These are phyloP conservation scores for Globisporangium middletonii DNA, from an alignment of 352 stramenopile species.

Conservation along the genomic window DNA sequence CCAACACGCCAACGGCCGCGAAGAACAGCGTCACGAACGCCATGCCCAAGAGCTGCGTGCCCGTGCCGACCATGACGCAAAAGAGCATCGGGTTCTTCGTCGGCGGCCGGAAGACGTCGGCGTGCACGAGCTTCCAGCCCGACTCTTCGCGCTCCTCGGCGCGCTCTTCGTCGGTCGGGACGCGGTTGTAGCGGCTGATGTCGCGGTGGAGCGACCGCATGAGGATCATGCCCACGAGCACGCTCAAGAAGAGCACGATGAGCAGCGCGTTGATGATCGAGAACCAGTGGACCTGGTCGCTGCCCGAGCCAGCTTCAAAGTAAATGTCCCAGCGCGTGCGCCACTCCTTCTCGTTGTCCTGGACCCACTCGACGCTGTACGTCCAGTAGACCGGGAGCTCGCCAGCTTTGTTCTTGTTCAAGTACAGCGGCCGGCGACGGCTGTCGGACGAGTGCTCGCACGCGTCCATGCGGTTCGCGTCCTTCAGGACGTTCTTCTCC, in stretches of 20 bases:
- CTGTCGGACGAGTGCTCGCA: conserved; percentile 73
- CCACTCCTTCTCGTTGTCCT: conserved; percentile 95
- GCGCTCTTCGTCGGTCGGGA: conserved; percentile 94
- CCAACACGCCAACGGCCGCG: conserved; percentile 94
- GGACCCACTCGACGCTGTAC: conserved; percentile 98
- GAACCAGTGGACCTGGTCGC: conserved; percentile 99
- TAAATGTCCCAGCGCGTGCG: conserved; percentile 99
- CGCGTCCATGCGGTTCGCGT: conserved; percentile 61
- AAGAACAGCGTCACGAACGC: conserved; percentile 96
- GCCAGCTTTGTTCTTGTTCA: conserved; percentile 78
- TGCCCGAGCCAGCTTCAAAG: conserved; percentile 87
- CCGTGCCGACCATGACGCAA: conserved; percentile 95
- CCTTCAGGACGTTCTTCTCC: conserved; percentile 59
- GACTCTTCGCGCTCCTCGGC: conserved; percentile 97
- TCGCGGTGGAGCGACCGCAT: conserved; percentile 97
- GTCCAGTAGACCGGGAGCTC: conserved; percentile 91
- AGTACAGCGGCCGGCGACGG: conserved; percentile 61
- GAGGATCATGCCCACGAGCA: conserved; percentile 99
- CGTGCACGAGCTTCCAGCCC: conserved; percentile 99
- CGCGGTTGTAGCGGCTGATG: conserved; percentile 97
- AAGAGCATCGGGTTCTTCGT: conserved; percentile 95
- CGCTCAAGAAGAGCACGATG: conserved; percentile 98
- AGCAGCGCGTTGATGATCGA: conserved; percentile 99
- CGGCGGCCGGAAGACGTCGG: conserved; percentile 98
- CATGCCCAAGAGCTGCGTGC: conserved; percentile 97